These are phyloP conservation scores for Hygrophoropsis aurantiaca DNA, from an alignment of 768 basidiomycete genomes.

Conservation along the genomic window DNA sequence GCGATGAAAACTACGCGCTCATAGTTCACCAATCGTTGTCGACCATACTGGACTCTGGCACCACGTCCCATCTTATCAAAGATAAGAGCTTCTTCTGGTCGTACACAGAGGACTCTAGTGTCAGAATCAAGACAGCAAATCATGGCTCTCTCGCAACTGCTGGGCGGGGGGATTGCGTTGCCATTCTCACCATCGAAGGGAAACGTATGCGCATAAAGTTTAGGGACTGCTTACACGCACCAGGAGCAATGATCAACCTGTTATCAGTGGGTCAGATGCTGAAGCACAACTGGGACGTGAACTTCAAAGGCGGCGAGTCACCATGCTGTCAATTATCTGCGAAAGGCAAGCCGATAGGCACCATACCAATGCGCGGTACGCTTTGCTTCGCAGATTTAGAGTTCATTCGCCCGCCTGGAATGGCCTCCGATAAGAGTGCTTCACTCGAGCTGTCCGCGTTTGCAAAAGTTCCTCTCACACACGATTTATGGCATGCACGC, in stretches of 20 bases:
- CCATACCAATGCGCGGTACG: background rate
- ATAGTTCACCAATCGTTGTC: background rate
- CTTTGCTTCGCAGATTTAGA: background rate
- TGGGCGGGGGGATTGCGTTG: background rate
- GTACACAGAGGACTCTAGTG: background rate
- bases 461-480: background rate
- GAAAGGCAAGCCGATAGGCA: background rate
- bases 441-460: background rate
- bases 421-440: too few relatives aligned
- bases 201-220: background rate
- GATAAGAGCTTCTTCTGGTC: background rate
- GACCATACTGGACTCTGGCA: background rate
- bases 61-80: background rate
- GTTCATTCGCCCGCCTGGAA: background rate
- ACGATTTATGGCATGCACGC: background rate
- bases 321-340: background rate
- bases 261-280: background rate
- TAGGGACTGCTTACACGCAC: constrained; percentile 1
- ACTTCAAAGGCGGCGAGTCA: background rate
- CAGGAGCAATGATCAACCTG: background rate
- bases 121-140: background rate
- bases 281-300: background rate
- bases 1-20: too few relatives aligned
- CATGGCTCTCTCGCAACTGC: background rate
- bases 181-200: background rate